Evolutionary conservation across 805 yeast genomes (phyloP).

Genomic region (Tetrapisispora nanseiensis): DNA sequence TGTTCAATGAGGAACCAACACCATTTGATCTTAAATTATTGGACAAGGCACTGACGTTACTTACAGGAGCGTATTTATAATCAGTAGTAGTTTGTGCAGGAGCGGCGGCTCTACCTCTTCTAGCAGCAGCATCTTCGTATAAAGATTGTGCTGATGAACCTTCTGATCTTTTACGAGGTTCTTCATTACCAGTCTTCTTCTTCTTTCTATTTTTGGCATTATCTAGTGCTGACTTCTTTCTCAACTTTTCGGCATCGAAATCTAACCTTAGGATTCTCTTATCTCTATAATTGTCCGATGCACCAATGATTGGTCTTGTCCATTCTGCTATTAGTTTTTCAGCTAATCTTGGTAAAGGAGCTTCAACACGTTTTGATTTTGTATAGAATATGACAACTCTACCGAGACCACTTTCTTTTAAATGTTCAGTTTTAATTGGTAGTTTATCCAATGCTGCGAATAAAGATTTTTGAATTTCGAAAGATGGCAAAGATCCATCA

Average conservation of each 20-base stretch:
- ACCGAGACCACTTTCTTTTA: constrained; percentile 90
- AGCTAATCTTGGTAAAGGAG: constrained; percentile 74
- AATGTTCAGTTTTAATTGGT: constrained; percentile 92
- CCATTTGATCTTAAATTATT: constrained; percentile 36
- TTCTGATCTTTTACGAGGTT: constrained; percentile 9
- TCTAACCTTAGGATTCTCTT: constrained; percentile 59
- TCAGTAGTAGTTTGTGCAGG: constrained; percentile 87
- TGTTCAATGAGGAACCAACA: constrained; percentile 42
- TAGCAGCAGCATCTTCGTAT: constrained; percentile 82
- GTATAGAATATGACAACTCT: constrained; percentile 90
- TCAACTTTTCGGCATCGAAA: constrained; percentile 52
- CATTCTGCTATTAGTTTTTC: constrained; percentile 90
- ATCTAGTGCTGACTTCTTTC: constrained; percentile 27
- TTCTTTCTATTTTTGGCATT: constrained; percentile 28
- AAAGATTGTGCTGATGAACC: constrained; percentile 42
- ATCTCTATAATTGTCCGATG: constrained; percentile 89
- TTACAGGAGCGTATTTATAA: constrained; percentile 82
- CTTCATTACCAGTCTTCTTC: constrained; percentile 11
- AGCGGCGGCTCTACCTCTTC: constrained; percentile 91
- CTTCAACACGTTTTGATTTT: constrained; percentile 80
- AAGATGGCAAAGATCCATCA: constrained; percentile 95
- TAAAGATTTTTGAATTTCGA: constrained; percentile 84
- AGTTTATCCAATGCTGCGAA: constrained; percentile 63
- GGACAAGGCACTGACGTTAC: constrained; percentile 37
- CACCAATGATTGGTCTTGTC: constrained; percentile 96